phyloP scores from a whole-genome alignment of 2,329 filamentous ascomycete species.

The Ophiostoma ips region DNA sequence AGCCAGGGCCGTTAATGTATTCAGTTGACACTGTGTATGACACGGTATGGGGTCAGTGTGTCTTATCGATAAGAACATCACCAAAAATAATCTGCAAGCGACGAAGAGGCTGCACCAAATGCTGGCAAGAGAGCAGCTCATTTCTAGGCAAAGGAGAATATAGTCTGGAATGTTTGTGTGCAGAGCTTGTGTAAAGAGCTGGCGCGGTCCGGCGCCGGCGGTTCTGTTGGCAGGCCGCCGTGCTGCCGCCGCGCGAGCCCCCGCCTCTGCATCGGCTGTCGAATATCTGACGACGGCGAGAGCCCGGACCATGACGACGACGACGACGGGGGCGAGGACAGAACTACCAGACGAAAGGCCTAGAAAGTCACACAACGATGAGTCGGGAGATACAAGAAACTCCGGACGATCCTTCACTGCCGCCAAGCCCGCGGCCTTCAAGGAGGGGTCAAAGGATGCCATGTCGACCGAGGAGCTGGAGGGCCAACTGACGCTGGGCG shows the following conservation, averaged over 20 bases:
- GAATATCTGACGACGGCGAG: not conserved
- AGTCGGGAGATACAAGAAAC: too few species aligned
- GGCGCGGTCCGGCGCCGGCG: not conserved
- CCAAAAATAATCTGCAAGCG: too few species aligned
- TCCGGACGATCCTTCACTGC: too few species aligned
- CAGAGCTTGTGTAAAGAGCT: constrained; percentile 22
- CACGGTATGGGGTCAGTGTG: not conserved
- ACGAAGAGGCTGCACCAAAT: too few species aligned
- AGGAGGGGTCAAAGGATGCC: not conserved
- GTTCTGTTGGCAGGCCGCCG: not conserved
- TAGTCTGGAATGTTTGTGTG: constrained; percentile 24
- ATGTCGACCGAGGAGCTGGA: not conserved
- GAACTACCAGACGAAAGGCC: not conserved
- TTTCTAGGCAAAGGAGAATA: too few species aligned
- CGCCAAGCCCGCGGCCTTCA: not conserved
- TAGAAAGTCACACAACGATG: not conserved
- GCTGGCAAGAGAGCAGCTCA: too few species aligned
- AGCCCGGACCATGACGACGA: not conserved
- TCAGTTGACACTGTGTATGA: not conserved
- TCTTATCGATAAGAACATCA: constrained; percentile 5
- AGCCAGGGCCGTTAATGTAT: not conserved
- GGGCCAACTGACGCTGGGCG: not conserved
- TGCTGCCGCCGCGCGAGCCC: not conserved
- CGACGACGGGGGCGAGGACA: not conserved
- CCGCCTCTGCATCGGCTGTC: not conserved